A percentile compares a stretch with the other conserved stretches of the same genome.
Evolutionary conservation across 106 monocot species (phyloP).

Genomic region (Dioscorea zingiberensis): DNA sequence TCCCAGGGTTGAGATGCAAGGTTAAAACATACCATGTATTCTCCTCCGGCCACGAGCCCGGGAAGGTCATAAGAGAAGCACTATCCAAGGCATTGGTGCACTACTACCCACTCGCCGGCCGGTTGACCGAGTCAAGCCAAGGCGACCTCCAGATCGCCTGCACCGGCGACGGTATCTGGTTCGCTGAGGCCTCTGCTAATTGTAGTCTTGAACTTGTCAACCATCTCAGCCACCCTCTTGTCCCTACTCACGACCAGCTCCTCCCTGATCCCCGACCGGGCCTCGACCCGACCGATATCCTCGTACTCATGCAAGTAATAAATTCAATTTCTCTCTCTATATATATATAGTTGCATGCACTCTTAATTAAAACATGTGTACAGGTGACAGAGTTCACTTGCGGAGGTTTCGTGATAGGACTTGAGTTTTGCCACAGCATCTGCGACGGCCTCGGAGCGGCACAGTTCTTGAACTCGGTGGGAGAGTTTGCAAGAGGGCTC

Average conservation of each 20-base stretch:
- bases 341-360: not conserved
- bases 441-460: constrained; percentile 40
- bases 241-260: constrained; percentile 19
- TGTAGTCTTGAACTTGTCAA: constrained; percentile 23
- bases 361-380: too few species aligned
- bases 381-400: constrained; percentile 37
- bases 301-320: constrained; percentile 11
- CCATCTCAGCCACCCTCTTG: constrained; percentile 25
- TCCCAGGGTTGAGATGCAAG: not conserved
- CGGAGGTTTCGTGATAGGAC: constrained; percentile 36
- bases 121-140: constrained; percentile 3
- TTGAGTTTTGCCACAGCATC: constrained; percentile 29
- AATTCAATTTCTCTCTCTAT: too few species aligned
- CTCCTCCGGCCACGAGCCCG: constrained; percentile 13
- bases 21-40: constrained; percentile 23
- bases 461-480: constrained; percentile 26
- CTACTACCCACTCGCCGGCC: constrained; percentile 39
- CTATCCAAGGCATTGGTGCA: constrained; percentile 20
- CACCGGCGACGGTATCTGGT: constrained; percentile 32
- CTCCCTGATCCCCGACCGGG: constrained; percentile 18
- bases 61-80: constrained; percentile 18
- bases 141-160: constrained; percentile 27
- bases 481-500: constrained; percentile 16
- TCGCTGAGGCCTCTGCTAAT: constrained; percentile 19
- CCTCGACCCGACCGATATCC: not conserved